phyloP scores from a whole-genome alignment of 2,329 filamentous ascomycete genomes.

The Aspergillus sp. region DNA sequence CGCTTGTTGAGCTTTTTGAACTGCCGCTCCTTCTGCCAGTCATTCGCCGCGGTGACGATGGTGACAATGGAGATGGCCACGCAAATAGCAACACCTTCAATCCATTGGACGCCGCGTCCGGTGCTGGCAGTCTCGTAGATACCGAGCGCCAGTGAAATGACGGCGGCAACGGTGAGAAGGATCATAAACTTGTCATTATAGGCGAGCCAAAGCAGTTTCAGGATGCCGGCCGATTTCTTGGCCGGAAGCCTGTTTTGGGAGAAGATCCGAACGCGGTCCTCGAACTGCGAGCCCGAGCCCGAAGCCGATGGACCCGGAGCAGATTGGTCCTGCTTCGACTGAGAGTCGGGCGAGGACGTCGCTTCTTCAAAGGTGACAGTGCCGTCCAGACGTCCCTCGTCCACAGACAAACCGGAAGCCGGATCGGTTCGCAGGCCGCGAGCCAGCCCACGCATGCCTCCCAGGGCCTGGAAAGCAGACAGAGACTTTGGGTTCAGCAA shows the following conservation, averaged over 20 bases:
- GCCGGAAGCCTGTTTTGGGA: conserved; percentile 54
- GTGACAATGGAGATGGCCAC: conserved; percentile 58
- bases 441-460: conserved; percentile 68
- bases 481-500: conserved; percentile 84
- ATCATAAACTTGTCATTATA: conserved; percentile 69
- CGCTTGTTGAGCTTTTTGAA: conserved; percentile 53
- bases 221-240: conserved; percentile 53
- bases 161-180: conserved; percentile 57
- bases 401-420: conserved; percentile 62
- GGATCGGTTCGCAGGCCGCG: conserved; percentile 67
- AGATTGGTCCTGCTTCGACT: conserved; percentile 4
- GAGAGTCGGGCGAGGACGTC: conserved; percentile 24
- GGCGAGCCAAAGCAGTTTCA: conserved; percentile 56
- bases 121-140: conserved; percentile 56
- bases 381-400: conserved; percentile 60
- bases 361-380: conserved; percentile 64
- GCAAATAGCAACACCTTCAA: conserved; percentile 58
- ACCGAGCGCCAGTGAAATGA: conserved; percentile 59
- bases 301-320: conserved; percentile 3
- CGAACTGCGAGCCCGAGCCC: conserved; percentile 28
- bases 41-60: conserved; percentile 53
- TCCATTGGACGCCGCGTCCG: conserved; percentile 49
- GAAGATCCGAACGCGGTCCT: conserved; percentile 52
- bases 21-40: conserved; percentile 60
- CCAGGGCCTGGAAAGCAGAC: conserved; percentile 68